A percentile compares a stretch with the other conserved stretches of the same genome.
phyloP scores from a whole-genome alignment of 352 stramenopile species.

The Plasmopara muralis region DNA sequence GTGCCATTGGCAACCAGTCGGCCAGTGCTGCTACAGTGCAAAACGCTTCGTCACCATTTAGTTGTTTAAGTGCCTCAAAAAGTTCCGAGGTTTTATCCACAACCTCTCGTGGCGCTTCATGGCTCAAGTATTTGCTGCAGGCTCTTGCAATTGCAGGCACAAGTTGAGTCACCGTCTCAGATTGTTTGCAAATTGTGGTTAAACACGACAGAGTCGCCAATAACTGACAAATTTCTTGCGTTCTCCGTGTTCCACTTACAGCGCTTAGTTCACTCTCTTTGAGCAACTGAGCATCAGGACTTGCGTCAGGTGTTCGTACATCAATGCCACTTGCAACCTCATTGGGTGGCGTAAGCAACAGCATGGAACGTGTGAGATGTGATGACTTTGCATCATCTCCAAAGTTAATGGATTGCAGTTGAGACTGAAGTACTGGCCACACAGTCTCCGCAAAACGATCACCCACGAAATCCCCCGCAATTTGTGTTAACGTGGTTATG shows the following conservation, averaged over 20 bases:
- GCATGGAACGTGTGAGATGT: constrained; percentile 58
- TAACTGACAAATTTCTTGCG: constrained; percentile 50
- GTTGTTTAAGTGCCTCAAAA: constrained; percentile 33
- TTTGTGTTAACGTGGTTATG: constrained; percentile 40
- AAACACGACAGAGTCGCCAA: constrained; percentile 55
- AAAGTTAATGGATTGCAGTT: constrained; percentile 38
- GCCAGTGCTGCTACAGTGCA: constrained; percentile 40
- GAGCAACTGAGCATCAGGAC: background rate
- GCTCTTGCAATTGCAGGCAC: constrained; percentile 46
- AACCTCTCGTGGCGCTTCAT: constrained; percentile 26
- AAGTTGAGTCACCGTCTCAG: constrained; percentile 40
- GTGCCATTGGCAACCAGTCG: constrained; percentile 42
- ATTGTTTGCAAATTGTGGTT: constrained; percentile 35
- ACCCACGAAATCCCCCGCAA: constrained; percentile 71
- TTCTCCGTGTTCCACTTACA: constrained; percentile 31
- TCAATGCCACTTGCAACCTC: constrained; percentile 1
- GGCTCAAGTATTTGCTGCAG: constrained; percentile 44
- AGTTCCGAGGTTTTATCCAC: constrained; percentile 33
- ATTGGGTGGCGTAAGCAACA: constrained; percentile 31
- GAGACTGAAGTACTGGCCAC: constrained; percentile 50
- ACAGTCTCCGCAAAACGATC: constrained; percentile 73
- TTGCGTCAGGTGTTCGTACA: background rate
- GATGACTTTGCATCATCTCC: constrained; percentile 19
- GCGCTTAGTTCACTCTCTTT: constrained; percentile 13
- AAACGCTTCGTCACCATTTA: constrained; percentile 77